Evolutionary conservation across 768 basidiomycete genomes (phyloP).

Genomic region (Boletus pseudopeckii): DNA sequence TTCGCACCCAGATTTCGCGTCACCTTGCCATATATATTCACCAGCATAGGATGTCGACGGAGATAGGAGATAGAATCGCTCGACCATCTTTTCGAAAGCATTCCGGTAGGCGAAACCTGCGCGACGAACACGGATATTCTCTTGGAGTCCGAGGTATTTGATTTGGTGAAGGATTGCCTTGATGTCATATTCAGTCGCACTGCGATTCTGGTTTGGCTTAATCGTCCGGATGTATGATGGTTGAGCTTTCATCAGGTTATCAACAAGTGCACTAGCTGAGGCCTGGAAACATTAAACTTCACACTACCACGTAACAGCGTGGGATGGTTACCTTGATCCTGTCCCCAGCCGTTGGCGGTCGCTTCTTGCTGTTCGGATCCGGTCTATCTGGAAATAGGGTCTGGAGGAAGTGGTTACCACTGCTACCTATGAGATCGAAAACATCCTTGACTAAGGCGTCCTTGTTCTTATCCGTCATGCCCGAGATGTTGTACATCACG

Average conservation of each 20-base stretch:
- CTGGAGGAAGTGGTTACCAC: slow-evolving; percentile 83
- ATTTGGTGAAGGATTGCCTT: slow-evolving; percentile 98
- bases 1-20: slow-evolving; percentile 86
- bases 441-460: slow-evolving; percentile 94
- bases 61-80: slow-evolving; percentile 94
- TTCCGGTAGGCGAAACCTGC: slow-evolving; percentile 99
- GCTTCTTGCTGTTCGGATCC: slow-evolving; percentile 95
- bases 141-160: slow-evolving; percentile 97
- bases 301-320: not conserved
- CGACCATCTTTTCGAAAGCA: slow-evolving; percentile 98
- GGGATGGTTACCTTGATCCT: slow-evolving; percentile 76
- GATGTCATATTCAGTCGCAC: slow-evolving; percentile 84
- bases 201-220: slow-evolving; percentile 97
- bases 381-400: slow-evolving; percentile 89
- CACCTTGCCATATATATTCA: slow-evolving; percentile 96
- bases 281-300: slow-evolving; percentile 38
- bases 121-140: slow-evolving; percentile 95
- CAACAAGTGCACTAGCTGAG: slow-evolving; percentile 95
- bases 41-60: slow-evolving; percentile 96
- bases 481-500: slow-evolving; percentile 94
- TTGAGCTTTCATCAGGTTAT: slow-evolving; percentile 95
- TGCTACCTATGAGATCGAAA: slow-evolving; percentile 79
- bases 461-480: slow-evolving; percentile 99
- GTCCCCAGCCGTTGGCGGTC: slow-evolving; percentile 96
- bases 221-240: slow-evolving; percentile 99